Evolutionary conservation across 2,329 filamentous ascomycete genomes (phyloP), one percentile per base, ranked within the genome.

Genomic region (Fusarium anguioides): DNA sequence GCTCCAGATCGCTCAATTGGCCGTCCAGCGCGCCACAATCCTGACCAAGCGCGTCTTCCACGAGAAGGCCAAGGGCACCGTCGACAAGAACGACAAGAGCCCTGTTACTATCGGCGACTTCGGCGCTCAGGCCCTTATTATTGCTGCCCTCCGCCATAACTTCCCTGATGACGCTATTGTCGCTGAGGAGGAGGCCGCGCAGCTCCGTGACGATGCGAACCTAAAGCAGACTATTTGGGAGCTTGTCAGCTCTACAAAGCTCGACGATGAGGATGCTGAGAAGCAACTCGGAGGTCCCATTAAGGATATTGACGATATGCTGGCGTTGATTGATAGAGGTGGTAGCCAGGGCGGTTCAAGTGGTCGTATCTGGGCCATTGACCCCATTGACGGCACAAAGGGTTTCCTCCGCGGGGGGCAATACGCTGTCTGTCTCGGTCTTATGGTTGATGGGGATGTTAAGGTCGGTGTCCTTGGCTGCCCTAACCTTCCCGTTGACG

Each of bases 101-200:
- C 96, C 96, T 69, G 96, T 99, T 74, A 99, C 96, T 18, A 96
- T 98, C 73, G 96, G 95, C 78, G 96, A 99, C 82, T 98, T 97
- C 79, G 96, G 96, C 75, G 96, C 96, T 35, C 96, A 99, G 83
- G 94, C 96, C 29, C 88, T 99, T 69, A 97, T 99, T 80, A 97
- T 98, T 75, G 86, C 90, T 57, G 95, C 95, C 26, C 90, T 99
- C 71, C 90, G 90, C 80, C 88, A 92, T 80, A 93, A 91, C 80
- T 99, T 99, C 83, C 96, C 96, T 18, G 76, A 88, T 33, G 96
- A 99, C 76, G 91, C 93, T 78, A 92, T 99, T 66, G 93, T 99
- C 39, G 96, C 92, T 70, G 96, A 99, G 80, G 96, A 99, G 81
- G 96, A 99, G 81, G 92, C 95, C 9, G 89, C 88, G 61, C 86